Evolutionary conservation across 305 asterid genomes (phyloP), one percentile per base, ranked within the genome.

Genomic region (Solanum chacoense): DNA sequence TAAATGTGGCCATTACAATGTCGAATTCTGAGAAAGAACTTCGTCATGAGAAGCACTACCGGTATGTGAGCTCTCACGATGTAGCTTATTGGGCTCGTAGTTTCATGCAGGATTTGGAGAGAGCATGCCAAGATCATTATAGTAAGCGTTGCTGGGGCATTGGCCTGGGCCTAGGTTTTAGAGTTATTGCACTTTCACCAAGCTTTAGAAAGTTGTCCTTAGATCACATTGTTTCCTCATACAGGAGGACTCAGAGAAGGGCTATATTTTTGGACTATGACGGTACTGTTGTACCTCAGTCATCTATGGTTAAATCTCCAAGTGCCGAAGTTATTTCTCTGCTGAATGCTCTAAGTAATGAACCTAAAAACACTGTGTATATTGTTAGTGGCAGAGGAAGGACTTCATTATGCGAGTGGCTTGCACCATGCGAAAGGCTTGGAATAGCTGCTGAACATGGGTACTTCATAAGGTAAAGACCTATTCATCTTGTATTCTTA

Each of bases 381-480:
- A 95, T 96, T 34, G 98, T 96, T 85, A 96, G 98, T 34, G 98
- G 98, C 85, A 93, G 98, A 91, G 96, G 95, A 88, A 93, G 95
- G 89, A 69, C 55, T 74, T 91, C 96, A 8, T 88, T 96, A 9
- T 92, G 86, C 63, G 97, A 95, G 88, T 96, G 98, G 98, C 97
- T 96, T 80, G 92, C 93, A 87, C 94, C 96, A 0, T 96, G 98
- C 90, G 95, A 94, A 83, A 94, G 90, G 85, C 85, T 96, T 91
- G 98, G 98, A 65, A 90, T 96, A 85, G 98, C 98, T 11, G 96
- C 98, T 29, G 98, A 96, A 85, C 98, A 96, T 93, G 98, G 98
- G 59, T 96, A 91, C 88, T 96, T 94, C 88, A 89, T 94, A 84
- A 94, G 98, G 98, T 95, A 92, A 34, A 34, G 32, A 55, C 32